phyloP scores from a whole-genome alignment of 2,329 filamentous ascomycete genomes.

The Colletotrichum neosansevieriae region DNA sequence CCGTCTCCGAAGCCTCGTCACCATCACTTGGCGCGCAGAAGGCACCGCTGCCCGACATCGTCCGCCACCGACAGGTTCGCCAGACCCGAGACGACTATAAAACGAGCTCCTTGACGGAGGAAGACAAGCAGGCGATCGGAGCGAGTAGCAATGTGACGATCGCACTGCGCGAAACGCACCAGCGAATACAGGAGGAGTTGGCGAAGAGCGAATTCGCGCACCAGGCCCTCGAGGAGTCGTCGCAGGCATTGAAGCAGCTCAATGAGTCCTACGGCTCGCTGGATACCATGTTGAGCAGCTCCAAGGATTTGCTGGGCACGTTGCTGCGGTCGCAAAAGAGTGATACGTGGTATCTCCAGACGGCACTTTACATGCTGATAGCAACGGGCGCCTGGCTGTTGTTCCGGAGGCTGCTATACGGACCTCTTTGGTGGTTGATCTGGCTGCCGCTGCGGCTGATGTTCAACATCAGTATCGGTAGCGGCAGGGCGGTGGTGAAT shows the following conservation, averaged over 20 bases:
- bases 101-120: slow-evolving; percentile 62
- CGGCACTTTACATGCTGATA: slow-evolving; percentile 84
- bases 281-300: slow-evolving; percentile 80
- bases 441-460: slow-evolving; percentile 82
- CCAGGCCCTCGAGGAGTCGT: slow-evolving; percentile 87
- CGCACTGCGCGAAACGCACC: slow-evolving; percentile 86
- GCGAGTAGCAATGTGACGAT: slow-evolving; percentile 87
- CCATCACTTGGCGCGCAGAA: slow-evolving; percentile 44
- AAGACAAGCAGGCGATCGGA: slow-evolving; percentile 79
- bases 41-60: slow-evolving; percentile 36
- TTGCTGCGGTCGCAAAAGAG: slow-evolving; percentile 91
- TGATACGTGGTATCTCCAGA: slow-evolving; percentile 97
- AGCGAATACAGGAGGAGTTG: slow-evolving; percentile 87
- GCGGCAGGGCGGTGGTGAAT: slow-evolving; percentile 65
- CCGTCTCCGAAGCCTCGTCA: slow-evolving; percentile 50
- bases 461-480: slow-evolving; percentile 68
- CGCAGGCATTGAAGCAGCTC: slow-evolving; percentile 82
- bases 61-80: slow-evolving; percentile 47
- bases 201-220: slow-evolving; percentile 89
- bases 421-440: slow-evolving; percentile 89
- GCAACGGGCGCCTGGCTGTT: slow-evolving; percentile 86
- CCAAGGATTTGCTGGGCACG: slow-evolving; percentile 80
- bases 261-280: slow-evolving; percentile 85
- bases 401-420: slow-evolving; percentile 87
- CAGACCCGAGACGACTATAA: slow-evolving; percentile 41